A percentile compares a stretch with the other conserved stretches of the same genome.
Evolutionary conservation across 1,139 yeast genomes (phyloP).

Genomic region (Barnettozyma hawaiiensis): DNA sequence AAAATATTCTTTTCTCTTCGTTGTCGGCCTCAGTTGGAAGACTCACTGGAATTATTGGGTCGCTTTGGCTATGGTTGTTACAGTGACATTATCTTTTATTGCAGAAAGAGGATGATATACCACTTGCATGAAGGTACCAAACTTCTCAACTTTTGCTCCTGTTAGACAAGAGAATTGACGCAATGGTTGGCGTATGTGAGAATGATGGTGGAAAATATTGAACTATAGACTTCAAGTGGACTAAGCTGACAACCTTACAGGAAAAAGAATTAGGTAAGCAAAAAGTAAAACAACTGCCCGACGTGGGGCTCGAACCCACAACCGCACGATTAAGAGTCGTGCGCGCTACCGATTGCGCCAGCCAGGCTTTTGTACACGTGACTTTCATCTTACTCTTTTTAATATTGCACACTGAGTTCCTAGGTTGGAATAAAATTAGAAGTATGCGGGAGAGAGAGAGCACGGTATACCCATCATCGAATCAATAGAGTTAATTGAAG

Average conservation of each 20-base stretch:
- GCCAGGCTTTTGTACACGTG: conserved; percentile 29
- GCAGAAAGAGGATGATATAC: neutral
- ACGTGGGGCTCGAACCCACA: conserved; percentile 43
- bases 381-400: too few relatives aligned
- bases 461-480: too few relatives aligned
- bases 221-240: neutral
- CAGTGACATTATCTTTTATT: neutral
- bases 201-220: too few relatives aligned
- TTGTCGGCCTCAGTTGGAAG: neutral
- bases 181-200: neutral
- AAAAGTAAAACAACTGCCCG: conserved; percentile 33
- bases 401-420: too few relatives aligned
- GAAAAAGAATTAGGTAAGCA: neutral
- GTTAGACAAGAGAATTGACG: neutral
- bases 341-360: conserved; percentile 45
- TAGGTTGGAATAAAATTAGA: too few relatives aligned
- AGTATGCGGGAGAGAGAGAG: too few relatives aligned
- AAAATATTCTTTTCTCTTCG: neutral
- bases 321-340: conserved; percentile 41
- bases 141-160: neutral
- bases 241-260: neutral
- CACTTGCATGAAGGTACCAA: neutral
- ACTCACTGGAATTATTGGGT: neutral
- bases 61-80: neutral
- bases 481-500: too few relatives aligned